Evolutionary conservation across 192 early-diverging fungal species (phyloP), one percentile per base, ranked within the genome.

Genomic region (Linnemannia exigua): DNA sequence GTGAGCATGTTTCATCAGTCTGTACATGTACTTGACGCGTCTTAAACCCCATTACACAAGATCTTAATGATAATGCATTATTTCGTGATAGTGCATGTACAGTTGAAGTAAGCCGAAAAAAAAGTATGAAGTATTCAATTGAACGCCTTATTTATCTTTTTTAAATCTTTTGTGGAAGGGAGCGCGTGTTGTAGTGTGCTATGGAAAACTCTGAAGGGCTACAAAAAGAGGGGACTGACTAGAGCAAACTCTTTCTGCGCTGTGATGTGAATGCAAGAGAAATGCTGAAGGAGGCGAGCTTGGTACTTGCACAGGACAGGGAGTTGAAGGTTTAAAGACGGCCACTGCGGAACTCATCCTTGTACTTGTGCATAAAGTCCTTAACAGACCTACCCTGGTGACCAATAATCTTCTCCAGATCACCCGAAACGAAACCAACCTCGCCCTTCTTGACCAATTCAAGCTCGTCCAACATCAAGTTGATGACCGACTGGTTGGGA

Each of bases 331-430:
- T 15, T 2, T 33, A 11, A 50, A 50, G 48, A 44, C 5, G 9
- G 9, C 41, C 41, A 6, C 41, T 9, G 41, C 41, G 41, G 9
- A 44, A 44, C 41, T 44, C 41, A 44, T 44, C 75, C 70, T 77
- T 82, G 52, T 82, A 61, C 70, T 82, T 82, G 19, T 16, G 51
- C 67, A 82, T 73, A 51, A 82, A 82, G 70, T 82, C 81, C 47
- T 50, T 61, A 35, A 66, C 25, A 58, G 75, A 25, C 47, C 52
- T 76, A 35, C 81, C 81, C 31, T 72, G 25, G 20, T 67, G 69
- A 15, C 81, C 81, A 17, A 61, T 50, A 28, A 82, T 72, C 70
- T 73, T 82, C 35, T 82, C 81, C 33, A 82, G 47, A 61, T 82
- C 81, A 5, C 70, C 69, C 20, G 81, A 82, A 31, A 77, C 75